Evolutionary conservation across 495 filamentous ascomycete genomes (phyloP).

Genomic region (Annulohypoxylon bovei): DNA sequence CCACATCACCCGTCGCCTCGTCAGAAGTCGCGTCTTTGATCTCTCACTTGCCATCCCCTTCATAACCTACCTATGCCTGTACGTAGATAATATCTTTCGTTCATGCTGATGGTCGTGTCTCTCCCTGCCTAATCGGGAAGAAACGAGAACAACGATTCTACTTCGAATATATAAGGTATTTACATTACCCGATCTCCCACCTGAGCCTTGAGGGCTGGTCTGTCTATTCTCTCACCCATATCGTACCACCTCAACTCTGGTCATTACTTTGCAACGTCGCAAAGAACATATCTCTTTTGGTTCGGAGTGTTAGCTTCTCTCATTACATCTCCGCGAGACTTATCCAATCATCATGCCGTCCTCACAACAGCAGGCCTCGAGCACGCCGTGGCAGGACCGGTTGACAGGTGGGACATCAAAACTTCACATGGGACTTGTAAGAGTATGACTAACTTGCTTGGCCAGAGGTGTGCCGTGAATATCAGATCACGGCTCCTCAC

Average conservation of each 20-base stretch:
- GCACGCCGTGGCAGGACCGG: conserved; percentile 49
- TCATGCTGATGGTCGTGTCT: conserved; percentile 41
- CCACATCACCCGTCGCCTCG: conserved; percentile 53
- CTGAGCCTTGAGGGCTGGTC: conserved; percentile 8
- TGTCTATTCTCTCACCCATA: conserved; percentile 23
- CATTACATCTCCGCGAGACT: conserved; percentile 15
- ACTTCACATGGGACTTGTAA: background rate
- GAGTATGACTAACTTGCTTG: conserved; percentile 29
- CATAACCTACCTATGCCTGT: conserved; percentile 30
- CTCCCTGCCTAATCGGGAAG: conserved; percentile 40
- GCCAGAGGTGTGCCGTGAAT: conserved; percentile 69
- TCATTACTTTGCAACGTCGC: background rate
- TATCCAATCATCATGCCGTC: conserved; percentile 42
- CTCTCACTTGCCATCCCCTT: conserved; percentile 29
- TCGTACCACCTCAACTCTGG: conserved; percentile 13
- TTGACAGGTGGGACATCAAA: conserved; percentile 46
- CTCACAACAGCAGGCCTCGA: conserved; percentile 35
- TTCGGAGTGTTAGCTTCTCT: conserved; percentile 23
- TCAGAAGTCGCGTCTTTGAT: conserved; percentile 37
- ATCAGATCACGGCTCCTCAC: conserved; percentile 64
- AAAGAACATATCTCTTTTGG: background rate
- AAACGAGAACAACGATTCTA: conserved; percentile 27
- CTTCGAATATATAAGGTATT: conserved; percentile 40
- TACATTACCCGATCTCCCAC: conserved; percentile 28
- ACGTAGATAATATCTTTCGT: conserved; percentile 34